A percentile compares a stretch with the other conserved stretches of the same genome.
These are phyloP conservation scores for Aspergillus heteromorphus DNA, from an alignment of 495 filamentous ascomycete genomes.

Conservation along the genomic window DNA sequence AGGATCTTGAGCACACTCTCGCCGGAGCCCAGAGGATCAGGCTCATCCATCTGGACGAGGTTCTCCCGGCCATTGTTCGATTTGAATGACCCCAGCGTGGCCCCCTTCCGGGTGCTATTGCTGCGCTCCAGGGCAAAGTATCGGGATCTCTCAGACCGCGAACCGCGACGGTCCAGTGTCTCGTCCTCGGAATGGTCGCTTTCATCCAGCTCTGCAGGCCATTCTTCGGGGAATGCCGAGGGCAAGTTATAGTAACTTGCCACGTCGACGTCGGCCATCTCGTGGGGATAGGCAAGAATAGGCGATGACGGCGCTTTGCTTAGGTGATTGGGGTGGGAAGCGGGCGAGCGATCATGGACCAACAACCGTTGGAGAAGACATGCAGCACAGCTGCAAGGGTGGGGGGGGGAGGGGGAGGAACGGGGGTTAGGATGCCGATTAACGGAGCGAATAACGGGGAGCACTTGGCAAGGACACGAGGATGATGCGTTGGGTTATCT, in stretches of 20 bases:
- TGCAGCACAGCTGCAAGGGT: conserved; percentile 25
- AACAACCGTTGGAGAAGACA: conserved; percentile 8
- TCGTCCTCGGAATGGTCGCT: conserved; percentile 66
- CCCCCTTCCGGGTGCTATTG: conserved; percentile 58
- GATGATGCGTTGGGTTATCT: conserved; percentile 6
- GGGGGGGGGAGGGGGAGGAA: background rate
- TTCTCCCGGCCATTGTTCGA: conserved; percentile 65
- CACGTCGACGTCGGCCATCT: conserved; percentile 65
- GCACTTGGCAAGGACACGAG: background rate
- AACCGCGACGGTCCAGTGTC: conserved; percentile 40
- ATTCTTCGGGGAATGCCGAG: conserved; percentile 72
- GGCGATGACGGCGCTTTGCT: background rate
- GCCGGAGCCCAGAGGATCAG: conserved; percentile 76
- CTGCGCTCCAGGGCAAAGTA: conserved; percentile 78
- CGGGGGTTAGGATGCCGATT: background rate
- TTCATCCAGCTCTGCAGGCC: conserved; percentile 77
- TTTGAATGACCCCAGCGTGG: conserved; percentile 63
- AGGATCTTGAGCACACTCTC: conserved; percentile 81
- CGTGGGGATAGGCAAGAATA: conserved; percentile 5
- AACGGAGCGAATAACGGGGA: background rate
- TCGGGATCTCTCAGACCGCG: conserved; percentile 64
- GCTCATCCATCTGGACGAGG: conserved; percentile 79
- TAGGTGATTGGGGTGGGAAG: background rate
- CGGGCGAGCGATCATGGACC: conserved; percentile 1
- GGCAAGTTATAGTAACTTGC: conserved; percentile 86